These are phyloP conservation scores for Hirschioporus abietinus DNA, from an alignment of 768 basidiomycete genomes.

Conservation along the genomic window DNA sequence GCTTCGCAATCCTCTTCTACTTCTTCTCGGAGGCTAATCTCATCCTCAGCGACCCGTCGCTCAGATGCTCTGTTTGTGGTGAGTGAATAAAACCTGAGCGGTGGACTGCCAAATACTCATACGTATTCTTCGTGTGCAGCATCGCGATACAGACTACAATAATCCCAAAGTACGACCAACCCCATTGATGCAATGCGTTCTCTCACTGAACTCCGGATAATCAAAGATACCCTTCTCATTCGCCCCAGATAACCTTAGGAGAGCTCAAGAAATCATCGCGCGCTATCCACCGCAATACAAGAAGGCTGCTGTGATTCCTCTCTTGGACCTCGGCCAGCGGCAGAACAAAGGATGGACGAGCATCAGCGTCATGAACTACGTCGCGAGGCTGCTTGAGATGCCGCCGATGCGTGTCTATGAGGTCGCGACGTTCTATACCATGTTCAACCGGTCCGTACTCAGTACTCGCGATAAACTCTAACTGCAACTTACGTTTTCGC, in stretches of 20 bases:
- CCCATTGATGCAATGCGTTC: constrained; percentile 4
- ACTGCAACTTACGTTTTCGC: background rate
- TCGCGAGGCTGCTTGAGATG: constrained; percentile 90
- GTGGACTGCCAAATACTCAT: no score
- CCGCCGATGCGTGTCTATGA: constrained; percentile 99
- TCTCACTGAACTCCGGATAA: constrained; percentile 9
- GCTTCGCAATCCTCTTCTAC: background rate
- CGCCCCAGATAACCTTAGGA: constrained; percentile 72
- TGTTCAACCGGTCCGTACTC: constrained; percentile 87
- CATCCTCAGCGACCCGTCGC: constrained; percentile 37
- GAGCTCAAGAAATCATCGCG: constrained; percentile 83
- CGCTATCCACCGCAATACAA: constrained; percentile 97
- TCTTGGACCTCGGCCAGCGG: constrained; percentile 92
- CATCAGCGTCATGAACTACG: constrained; percentile 98
- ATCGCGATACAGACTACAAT: constrained; percentile 92
- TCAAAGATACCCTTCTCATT: constrained; percentile 87
- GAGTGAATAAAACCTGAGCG: constrained; percentile 25
- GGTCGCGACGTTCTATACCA: constrained; percentile 99
- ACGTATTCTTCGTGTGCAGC: constrained; percentile 39
- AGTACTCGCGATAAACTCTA: background rate
- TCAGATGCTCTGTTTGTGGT: constrained; percentile 90
- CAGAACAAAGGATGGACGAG: constrained; percentile 99
- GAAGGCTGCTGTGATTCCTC: constrained; percentile 96
- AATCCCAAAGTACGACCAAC: constrained; percentile 66
- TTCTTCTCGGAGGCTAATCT: constrained; percentile 20